Evolutionary conservation across 352 stramenopile genomes (phyloP).

Genomic region (Phytophthora pseudosyringae): DNA sequence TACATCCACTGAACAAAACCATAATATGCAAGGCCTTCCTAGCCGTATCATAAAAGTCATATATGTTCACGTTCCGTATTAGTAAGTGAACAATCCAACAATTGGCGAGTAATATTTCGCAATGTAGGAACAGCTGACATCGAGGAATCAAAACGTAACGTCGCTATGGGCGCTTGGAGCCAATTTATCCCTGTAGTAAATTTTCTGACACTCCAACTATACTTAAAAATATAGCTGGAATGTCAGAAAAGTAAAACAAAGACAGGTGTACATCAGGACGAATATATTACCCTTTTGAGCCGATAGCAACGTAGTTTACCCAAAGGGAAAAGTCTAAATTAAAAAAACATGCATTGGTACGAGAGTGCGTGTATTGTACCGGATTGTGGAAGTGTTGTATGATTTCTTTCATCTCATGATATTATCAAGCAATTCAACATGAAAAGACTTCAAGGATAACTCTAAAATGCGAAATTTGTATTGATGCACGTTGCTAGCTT

Average conservation of each 20-base stretch:
- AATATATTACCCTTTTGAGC: neutral
- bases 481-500: neutral
- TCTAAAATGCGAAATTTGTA: neutral
- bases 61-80: too few species aligned
- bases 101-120: too few species aligned
- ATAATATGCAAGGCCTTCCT: neutral
- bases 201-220: too few species aligned
- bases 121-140: too few species aligned
- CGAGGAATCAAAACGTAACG: too few species aligned
- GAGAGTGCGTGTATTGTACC: neutral
- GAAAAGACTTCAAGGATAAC: neutral
- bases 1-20: constrained; percentile 10
- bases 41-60: constrained; percentile 1
- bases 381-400: neutral
- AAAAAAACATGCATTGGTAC: neutral
- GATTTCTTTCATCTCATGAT: neutral
- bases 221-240: too few species aligned
- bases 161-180: too few species aligned
- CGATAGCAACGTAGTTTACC: constrained; percentile 8
- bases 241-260: neutral
- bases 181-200: too few species aligned
- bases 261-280: constrained; percentile 19
- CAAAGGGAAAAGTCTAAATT: constrained; percentile 5
- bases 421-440: neutral
- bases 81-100: too few species aligned